Conservation (phyloP, 371 early-diverging fungal species). For the Mortierella sp. region DNA sequence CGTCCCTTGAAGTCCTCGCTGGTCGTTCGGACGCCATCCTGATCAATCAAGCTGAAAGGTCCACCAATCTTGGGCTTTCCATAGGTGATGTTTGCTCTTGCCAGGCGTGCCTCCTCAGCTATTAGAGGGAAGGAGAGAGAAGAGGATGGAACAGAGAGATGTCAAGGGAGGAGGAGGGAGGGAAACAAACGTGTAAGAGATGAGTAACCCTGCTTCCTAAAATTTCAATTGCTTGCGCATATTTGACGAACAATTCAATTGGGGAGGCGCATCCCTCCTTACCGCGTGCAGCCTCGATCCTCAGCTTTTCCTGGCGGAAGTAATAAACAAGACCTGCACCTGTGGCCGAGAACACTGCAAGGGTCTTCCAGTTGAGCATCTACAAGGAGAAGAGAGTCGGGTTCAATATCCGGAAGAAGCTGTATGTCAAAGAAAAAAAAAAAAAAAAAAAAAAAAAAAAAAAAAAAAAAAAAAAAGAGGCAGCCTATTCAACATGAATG, state of each 20-base stretch:
- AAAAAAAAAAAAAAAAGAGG: neutral
- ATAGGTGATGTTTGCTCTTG: slow-evolving; percentile 56
- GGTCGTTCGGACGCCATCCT: slow-evolving; percentile 71
- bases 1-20: slow-evolving; percentile 81
- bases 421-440: neutral
- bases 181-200: neutral
- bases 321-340: slow-evolving; percentile 71
- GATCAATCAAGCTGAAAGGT: slow-evolving; percentile 87
- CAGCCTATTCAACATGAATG: no score
- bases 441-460: neutral
- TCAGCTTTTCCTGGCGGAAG: slow-evolving; percentile 72
- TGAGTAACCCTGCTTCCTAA: neutral
- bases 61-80: slow-evolving; percentile 96
- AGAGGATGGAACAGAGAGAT: neutral
- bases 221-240: neutral
- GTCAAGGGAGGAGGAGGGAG: neutral
- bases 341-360: slow-evolving; percentile 65
- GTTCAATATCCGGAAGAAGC: no score
- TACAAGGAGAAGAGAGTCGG: slow-evolving; percentile 3
- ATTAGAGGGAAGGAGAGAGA: neutral
- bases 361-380: slow-evolving; percentile 48
- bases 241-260: slow-evolving; percentile 1
- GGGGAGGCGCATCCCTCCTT: neutral
- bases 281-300: slow-evolving; percentile 61
- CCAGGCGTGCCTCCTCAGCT: slow-evolving; percentile 52